Conservation (phyloP, 768 basidiomycete species). For the Tricholoma sp. region DNA sequence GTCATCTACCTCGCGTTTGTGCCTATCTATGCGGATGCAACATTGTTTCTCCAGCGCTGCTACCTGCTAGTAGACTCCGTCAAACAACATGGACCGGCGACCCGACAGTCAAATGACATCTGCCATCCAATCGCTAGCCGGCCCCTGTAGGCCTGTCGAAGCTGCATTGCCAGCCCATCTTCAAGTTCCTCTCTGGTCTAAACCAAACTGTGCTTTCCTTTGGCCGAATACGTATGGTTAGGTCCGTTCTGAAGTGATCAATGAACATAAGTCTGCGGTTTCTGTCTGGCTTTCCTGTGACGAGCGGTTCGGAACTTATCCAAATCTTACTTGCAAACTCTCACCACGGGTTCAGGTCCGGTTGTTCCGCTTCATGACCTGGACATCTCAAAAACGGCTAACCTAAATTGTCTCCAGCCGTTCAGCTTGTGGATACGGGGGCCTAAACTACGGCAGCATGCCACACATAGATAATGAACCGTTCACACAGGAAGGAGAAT, state of each 20-base stretch:
- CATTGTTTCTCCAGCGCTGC: neutral
- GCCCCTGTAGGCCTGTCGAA: neutral
- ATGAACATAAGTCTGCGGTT: constrained; percentile 58
- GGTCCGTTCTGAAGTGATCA: constrained; percentile 21
- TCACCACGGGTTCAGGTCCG: constrained; percentile 59
- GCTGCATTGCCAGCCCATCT: neutral
- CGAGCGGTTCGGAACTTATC: constrained; percentile 63
- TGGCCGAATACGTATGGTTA: neutral
- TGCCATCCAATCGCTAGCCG: neutral
- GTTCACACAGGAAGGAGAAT: neutral
- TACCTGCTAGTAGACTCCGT: neutral
- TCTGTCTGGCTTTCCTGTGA: constrained; percentile 46
- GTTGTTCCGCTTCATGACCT: constrained; percentile 84
- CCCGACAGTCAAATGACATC: neutral
- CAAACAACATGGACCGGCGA: neutral
- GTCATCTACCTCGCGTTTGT: neutral
- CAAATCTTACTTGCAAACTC: constrained; percentile 59
- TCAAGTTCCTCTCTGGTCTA: neutral
- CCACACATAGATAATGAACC: neutral
- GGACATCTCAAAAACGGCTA: constrained; percentile 54
- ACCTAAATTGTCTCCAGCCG: constrained; percentile 56
- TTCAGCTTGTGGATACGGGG: constrained; percentile 22
- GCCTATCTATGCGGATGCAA: neutral
- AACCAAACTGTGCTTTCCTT: neutral
- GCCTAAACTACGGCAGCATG: neutral